phyloP scores from a whole-genome alignment of 192 early-diverging fungal species.

The Linnemannia exigua region DNA sequence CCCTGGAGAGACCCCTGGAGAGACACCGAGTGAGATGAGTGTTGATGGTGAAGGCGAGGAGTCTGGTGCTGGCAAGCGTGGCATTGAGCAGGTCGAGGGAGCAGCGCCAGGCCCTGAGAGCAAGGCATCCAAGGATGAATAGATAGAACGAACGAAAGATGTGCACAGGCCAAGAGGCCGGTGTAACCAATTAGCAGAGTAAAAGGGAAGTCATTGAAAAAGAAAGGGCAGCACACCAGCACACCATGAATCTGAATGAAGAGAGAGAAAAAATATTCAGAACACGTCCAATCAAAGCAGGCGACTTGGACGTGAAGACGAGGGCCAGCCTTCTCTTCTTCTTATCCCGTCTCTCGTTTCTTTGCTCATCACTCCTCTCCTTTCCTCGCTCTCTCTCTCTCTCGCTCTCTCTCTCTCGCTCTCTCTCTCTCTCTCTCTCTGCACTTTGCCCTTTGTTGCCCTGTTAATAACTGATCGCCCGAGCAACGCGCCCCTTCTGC shows the following conservation, averaged over 20 bases:
- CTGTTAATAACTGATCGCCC: no score
- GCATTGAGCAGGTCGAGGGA: constrained; percentile 41
- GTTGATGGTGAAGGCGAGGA: background rate
- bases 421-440: background rate
- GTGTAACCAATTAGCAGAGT: no score
- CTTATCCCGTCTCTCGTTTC: background rate
- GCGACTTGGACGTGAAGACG: no score
- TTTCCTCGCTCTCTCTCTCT: background rate
- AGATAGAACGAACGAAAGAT: background rate
- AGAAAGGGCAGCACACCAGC: no score
- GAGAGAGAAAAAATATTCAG: background rate
- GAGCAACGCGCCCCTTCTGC: no score
- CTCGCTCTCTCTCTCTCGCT: background rate
- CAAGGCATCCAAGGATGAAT: constrained; percentile 22
- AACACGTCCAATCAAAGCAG: constrained; percentile 7
- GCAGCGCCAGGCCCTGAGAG: constrained; percentile 22
- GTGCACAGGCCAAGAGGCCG: constrained; percentile 1
- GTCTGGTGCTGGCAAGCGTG: constrained; percentile 14
- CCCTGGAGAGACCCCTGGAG: constrained; percentile 4
- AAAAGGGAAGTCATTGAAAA: background rate
- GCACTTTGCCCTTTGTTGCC: no score
- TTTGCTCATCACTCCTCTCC: background rate
- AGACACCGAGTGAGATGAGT: background rate
- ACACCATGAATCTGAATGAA: no score
- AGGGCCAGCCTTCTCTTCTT: no score